Evolutionary conservation across 805 yeast genomes (phyloP).

Genomic region (Ogataea parapolymorpha): DNA sequence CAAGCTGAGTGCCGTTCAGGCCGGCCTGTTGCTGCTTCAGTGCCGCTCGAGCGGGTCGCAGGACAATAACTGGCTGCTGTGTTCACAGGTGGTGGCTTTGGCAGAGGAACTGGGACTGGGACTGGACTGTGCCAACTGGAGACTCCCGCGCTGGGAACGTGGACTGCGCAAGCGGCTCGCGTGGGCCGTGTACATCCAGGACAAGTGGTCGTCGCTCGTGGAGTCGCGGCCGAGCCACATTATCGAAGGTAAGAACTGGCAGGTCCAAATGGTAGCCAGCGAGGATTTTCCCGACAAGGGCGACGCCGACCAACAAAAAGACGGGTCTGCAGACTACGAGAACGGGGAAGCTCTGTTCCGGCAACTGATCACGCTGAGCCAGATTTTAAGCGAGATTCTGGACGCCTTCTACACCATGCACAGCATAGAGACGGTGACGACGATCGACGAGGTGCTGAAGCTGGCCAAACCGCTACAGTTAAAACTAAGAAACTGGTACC

Average conservation of each 20-base stretch:
- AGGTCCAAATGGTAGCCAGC: constrained; percentile 61
- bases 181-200: constrained; percentile 94
- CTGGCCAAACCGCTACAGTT: constrained; percentile 80
- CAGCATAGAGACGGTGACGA: constrained; percentile 53
- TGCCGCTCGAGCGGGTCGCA: constrained; percentile 44
- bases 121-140: constrained; percentile 87
- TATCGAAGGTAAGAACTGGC: constrained; percentile 72
- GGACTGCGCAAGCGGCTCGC: constrained; percentile 84
- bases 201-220: constrained; percentile 82
- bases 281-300: constrained; percentile 75
- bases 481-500: constrained; percentile 72
- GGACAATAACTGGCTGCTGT: constrained; percentile 76
- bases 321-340: constrained; percentile 65
- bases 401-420: constrained; percentile 68
- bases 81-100: constrained; percentile 81
- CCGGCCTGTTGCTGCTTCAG: constrained; percentile 76
- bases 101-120: constrained; percentile 92
- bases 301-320: constrained; percentile 35
- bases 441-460: constrained; percentile 65
- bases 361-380: constrained; percentile 62
- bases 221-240: constrained; percentile 86
- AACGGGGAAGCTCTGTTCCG: constrained; percentile 68
- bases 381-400: constrained; percentile 68
- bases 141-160: constrained; percentile 92
- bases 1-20: constrained; percentile 86